Evolutionary conservation across 2,329 filamentous ascomycete species (phyloP).

Genomic region (Clathrospora elynae): DNA sequence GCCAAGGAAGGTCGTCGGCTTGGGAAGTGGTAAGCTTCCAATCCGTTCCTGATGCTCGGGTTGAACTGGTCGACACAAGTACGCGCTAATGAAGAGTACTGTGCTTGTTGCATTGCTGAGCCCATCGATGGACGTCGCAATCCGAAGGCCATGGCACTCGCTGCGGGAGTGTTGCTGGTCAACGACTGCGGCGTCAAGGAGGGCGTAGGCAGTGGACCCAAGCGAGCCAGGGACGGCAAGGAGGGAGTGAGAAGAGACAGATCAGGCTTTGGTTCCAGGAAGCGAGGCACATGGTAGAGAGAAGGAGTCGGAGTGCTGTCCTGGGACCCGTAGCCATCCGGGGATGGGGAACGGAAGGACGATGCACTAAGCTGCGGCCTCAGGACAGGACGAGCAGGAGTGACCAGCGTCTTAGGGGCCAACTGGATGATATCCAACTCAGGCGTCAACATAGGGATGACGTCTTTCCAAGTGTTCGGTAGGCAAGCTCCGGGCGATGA

Average conservation of each 20-base stretch:
- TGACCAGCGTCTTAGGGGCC: conserved; percentile 41
- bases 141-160: conserved; percentile 57
- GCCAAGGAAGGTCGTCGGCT: conserved; percentile 55
- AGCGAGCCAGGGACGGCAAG: conserved; percentile 59
- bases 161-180: conserved; percentile 64
- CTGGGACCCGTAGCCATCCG: conserved; percentile 42
- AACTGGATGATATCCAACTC: conserved; percentile 58
- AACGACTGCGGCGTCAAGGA: conserved; percentile 63
- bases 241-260: conserved; percentile 59
- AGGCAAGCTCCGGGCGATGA: conserved; percentile 46
- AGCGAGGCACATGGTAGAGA: conserved; percentile 52
- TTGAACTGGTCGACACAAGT: conserved; percentile 59
- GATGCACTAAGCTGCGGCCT: conserved; percentile 33
- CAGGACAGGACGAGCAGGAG: conserved; percentile 32
- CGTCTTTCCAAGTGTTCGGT: conserved; percentile 52
- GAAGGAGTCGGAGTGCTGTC: conserved; percentile 53
- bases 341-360: conserved; percentile 29
- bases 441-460: conserved; percentile 62
- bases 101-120: conserved; percentile 62
- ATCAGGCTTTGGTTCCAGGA: conserved; percentile 58
- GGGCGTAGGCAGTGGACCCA: conserved; percentile 65
- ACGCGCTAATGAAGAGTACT: conserved; percentile 60
- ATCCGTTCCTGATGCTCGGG: conserved; percentile 47
- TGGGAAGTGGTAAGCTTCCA: conserved; percentile 55
- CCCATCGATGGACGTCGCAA: conserved; percentile 63